Evolutionary conservation across 345 rosid genomes (phyloP).

Genomic region (Aurinia saxatilis): DNA sequence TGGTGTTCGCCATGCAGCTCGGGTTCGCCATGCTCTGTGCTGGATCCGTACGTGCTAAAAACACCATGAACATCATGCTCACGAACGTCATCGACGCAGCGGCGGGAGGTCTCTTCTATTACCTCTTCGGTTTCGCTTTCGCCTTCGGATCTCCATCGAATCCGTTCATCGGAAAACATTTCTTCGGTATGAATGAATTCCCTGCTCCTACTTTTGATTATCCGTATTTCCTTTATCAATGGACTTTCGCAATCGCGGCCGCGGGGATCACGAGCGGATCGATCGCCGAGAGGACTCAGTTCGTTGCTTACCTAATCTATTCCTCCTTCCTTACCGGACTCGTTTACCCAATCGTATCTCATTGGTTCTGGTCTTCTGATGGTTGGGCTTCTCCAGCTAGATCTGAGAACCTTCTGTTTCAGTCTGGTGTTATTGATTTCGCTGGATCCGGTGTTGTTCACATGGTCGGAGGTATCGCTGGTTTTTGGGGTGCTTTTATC

Average conservation of each 20-base stretch:
- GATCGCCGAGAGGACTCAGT: constrained; percentile 68
- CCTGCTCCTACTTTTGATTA: constrained; percentile 34
- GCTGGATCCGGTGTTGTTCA: constrained; percentile 50
- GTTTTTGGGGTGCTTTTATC: constrained; percentile 39
- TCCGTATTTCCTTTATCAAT: constrained; percentile 51
- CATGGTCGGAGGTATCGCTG: constrained; percentile 39
- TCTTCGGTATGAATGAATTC: constrained; percentile 19
- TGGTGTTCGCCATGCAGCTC: constrained; percentile 38
- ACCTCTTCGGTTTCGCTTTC: constrained; percentile 29
- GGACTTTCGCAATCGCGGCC: constrained; percentile 56
- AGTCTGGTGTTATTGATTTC: constrained; percentile 31
- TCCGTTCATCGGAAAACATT: constrained; percentile 28
- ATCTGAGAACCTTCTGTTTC: constrained; percentile 23
- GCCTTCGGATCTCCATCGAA: constrained; percentile 29
- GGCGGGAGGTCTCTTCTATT: constrained; percentile 30
- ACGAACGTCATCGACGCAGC: constrained; percentile 36
- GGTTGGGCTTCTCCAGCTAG: constrained; percentile 56
- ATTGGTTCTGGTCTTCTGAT: constrained; percentile 60
- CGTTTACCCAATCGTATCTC: constrained; percentile 56
- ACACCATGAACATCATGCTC: constrained; percentile 39
- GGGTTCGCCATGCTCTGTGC: constrained; percentile 47
- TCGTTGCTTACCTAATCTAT: constrained; percentile 56
- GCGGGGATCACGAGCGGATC: constrained; percentile 61
- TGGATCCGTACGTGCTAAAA: constrained; percentile 38
- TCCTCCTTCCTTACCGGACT: constrained; percentile 59